Percentiles rank a stretch among this genome's conserved stretches.
phyloP scores from a whole-genome alignment of 495 filamentous ascomycete genomes.

The Penicillium diatomitis region DNA sequence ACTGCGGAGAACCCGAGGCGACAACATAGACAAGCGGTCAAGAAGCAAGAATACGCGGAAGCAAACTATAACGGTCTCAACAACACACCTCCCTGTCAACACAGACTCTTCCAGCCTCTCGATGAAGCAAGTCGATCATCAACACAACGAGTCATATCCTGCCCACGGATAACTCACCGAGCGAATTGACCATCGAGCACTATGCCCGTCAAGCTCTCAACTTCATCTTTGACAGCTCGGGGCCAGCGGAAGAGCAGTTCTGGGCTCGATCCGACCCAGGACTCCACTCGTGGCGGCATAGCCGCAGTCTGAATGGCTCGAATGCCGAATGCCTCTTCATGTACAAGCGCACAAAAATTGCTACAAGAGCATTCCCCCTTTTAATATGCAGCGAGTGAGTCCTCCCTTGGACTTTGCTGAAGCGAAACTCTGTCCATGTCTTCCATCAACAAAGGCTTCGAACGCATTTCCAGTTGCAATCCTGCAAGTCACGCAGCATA shows the following conservation, averaged over 20 bases:
- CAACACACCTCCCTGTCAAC: background rate
- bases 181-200: background rate
- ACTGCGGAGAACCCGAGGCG: background rate
- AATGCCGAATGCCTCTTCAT: background rate
- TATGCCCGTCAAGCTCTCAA: background rate
- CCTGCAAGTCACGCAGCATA: too few species aligned
- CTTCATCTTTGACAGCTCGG: background rate
- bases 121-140: too few species aligned
- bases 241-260: background rate
- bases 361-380: conserved; percentile 3
- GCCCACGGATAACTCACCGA: too few species aligned
- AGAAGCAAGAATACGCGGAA: background rate
- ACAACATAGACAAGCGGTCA: background rate
- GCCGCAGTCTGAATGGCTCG: conserved; percentile 1
- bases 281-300: conserved; percentile 8
- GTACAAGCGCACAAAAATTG: conserved; percentile 5
- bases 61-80: too few species aligned
- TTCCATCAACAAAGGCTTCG: too few species aligned
- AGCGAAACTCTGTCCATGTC: too few species aligned
- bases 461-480: too few species aligned
- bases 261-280: conserved; percentile 8
- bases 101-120: background rate
- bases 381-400: background rate
- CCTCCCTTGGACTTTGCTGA: background rate
- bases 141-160: too few species aligned